Evolutionary conservation across 2,329 filamentous ascomycete genomes (phyloP).

Genomic region (Nemania serpens): DNA sequence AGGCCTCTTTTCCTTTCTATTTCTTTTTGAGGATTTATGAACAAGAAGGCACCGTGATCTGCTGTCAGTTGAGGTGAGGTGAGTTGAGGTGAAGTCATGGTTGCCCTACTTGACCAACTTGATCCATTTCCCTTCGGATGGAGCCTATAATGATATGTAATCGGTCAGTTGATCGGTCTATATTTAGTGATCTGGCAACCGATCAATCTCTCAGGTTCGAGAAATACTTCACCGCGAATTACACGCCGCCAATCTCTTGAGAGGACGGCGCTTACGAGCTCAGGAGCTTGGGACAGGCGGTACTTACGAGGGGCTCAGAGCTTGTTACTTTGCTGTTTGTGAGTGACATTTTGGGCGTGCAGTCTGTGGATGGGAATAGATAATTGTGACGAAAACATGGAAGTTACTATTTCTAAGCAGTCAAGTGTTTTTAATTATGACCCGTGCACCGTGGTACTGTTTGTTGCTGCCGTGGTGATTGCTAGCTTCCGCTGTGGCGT

Average conservation of each 20-base stretch:
- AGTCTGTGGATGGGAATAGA: neutral
- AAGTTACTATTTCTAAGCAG: neutral
- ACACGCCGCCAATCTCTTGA: slow-evolving; percentile 2
- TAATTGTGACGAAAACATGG: neutral
- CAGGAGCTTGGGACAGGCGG: neutral
- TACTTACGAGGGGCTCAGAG: slow-evolving; percentile 51
- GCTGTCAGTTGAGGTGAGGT: neutral
- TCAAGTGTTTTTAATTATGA: neutral
- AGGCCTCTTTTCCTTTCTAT: neutral
- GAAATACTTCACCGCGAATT: neutral
- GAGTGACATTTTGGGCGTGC: slow-evolving; percentile 45
- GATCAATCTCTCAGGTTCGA: neutral
- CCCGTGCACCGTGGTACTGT: neutral
- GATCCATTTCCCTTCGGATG: slow-evolving; percentile 62
- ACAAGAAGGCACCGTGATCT: neutral
- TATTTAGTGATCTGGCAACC: neutral
- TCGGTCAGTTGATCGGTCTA: neutral
- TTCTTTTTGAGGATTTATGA: neutral
- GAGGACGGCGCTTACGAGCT: neutral
- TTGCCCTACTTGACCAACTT: slow-evolving; percentile 60
- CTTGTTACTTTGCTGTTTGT: slow-evolving; percentile 50
- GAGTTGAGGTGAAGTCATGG: neutral
- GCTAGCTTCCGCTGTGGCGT: slow-evolving; percentile 14
- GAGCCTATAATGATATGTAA: slow-evolving; percentile 43
- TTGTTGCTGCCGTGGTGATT: slow-evolving; percentile 9